Evolutionary conservation across 345 rosid genomes (phyloP).

Genomic region (Hypericum androsaemum): DNA sequence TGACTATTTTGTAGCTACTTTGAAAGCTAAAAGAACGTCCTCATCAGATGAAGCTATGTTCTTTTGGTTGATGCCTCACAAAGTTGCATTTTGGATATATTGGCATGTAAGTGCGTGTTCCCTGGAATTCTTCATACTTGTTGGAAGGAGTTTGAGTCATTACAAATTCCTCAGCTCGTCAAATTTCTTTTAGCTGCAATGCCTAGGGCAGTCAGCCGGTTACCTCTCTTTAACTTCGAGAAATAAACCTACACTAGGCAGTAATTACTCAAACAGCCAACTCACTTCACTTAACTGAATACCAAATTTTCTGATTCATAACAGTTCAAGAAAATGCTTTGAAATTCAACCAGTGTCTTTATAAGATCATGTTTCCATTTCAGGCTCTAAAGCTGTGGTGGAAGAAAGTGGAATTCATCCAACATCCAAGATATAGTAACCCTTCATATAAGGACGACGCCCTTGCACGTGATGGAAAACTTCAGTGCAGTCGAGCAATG

Average conservation of each 20-base stretch:
- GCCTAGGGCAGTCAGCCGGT: too few relatives aligned
- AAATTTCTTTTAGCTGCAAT: too few relatives aligned
- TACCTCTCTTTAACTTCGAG: too few relatives aligned
- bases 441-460: constrained; percentile 63
- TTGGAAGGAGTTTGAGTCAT: not conserved
- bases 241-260: too few relatives aligned
- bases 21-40: constrained; percentile 47
- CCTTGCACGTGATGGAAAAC: constrained; percentile 36
- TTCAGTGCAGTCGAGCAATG: constrained; percentile 31
- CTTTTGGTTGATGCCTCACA: constrained; percentile 99
- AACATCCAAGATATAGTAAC: constrained; percentile 59
- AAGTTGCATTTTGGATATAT: constrained; percentile 86
- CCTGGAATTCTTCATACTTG: not conserved
- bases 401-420: constrained; percentile 63
- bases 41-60: constrained; percentile 39
- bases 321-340: not conserved
- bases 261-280: too few relatives aligned
- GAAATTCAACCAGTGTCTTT: not conserved
- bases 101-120: constrained; percentile 70
- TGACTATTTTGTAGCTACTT: constrained; percentile 61
- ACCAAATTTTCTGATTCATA: too few relatives aligned
- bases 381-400: constrained; percentile 92
- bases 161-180: too few relatives aligned
- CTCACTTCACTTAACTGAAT: too few relatives aligned
- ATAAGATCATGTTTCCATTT: constrained; percentile 2